A percentile compares a stretch with the other conserved stretches of the same genome.
phyloP scores from a whole-genome alignment of 1,284 basidiomycete genomes.

The Sporisorium sorghi region DNA sequence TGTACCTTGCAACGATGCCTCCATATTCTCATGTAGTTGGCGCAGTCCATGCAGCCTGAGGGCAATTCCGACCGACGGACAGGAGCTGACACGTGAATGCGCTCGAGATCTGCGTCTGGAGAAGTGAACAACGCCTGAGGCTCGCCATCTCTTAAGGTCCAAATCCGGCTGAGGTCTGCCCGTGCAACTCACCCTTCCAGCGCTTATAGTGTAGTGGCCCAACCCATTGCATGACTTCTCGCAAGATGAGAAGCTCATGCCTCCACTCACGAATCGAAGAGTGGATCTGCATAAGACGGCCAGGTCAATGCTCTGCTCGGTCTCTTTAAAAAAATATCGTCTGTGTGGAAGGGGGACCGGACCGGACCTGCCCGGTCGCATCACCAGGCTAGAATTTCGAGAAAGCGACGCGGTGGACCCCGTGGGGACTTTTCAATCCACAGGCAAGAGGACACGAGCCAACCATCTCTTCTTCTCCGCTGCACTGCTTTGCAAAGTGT shows the following conservation, averaged over 20 bases:
- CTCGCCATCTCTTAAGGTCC: too few relatives aligned
- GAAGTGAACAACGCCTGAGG: neutral
- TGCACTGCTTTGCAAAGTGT: neutral
- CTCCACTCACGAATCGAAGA: neutral
- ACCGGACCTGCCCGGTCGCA: conserved; percentile 22
- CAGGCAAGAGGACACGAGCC: neutral
- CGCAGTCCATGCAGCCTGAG: neutral
- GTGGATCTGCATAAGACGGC: too few relatives aligned
- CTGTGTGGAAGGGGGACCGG: conserved; percentile 14
- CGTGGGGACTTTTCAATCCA: conserved; percentile 16
- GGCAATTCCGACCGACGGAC: neutral
- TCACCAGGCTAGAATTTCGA: neutral
- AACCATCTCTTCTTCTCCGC: conserved; percentile 1
- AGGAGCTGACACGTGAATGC: neutral
- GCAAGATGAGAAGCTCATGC: neutral
- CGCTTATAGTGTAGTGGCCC: neutral
- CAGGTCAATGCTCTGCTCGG: too few relatives aligned
- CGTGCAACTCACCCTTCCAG: neutral
- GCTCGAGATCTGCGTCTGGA: neutral
- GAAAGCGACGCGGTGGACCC: conserved; percentile 16
- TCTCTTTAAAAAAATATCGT: neutral
- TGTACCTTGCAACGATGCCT: conserved; percentile 6
- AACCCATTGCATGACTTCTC: neutral
- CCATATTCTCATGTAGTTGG: neutral
- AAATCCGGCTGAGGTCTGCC: too few relatives aligned